These are phyloP conservation scores for Cytospora mali DNA, from an alignment of 2,329 filamentous ascomycete genomes.

Conservation along the genomic window DNA sequence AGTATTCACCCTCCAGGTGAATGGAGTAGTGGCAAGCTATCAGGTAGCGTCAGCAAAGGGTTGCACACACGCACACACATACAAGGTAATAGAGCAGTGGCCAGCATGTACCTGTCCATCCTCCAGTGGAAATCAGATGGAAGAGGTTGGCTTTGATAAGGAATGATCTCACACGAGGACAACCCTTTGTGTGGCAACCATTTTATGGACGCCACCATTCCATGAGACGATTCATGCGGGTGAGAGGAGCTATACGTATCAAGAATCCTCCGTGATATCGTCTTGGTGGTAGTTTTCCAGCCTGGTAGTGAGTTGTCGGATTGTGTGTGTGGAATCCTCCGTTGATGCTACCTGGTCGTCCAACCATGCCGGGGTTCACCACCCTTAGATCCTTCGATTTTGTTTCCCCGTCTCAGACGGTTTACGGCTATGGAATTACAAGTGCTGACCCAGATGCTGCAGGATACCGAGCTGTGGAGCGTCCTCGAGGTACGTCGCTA, in stretches of 20 bases:
- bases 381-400: constrained; percentile 3
- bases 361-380: constrained; percentile 13
- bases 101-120: no score
- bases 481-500: constrained; percentile 71
- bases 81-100: neutral
- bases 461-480: constrained; percentile 93
- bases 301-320: neutral
- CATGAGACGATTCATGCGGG: neutral
- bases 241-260: neutral
- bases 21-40: neutral
- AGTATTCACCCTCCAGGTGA: neutral
- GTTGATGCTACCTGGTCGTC: neutral
- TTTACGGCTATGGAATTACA: constrained; percentile 19
- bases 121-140: no score
- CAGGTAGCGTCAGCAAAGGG: neutral
- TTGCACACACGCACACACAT: neutral
- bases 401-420: constrained; percentile 11
- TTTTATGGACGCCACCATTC: neutral
- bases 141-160: neutral
- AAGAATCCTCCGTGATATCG: neutral
- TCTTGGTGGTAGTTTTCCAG: neutral
- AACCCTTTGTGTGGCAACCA: neutral
- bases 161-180: neutral
- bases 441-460: constrained; percentile 29
- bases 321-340: neutral